Base-by-base conservation (phyloP, 192 early-diverging fungal species). In the Funneliformis mosseae region DNA sequence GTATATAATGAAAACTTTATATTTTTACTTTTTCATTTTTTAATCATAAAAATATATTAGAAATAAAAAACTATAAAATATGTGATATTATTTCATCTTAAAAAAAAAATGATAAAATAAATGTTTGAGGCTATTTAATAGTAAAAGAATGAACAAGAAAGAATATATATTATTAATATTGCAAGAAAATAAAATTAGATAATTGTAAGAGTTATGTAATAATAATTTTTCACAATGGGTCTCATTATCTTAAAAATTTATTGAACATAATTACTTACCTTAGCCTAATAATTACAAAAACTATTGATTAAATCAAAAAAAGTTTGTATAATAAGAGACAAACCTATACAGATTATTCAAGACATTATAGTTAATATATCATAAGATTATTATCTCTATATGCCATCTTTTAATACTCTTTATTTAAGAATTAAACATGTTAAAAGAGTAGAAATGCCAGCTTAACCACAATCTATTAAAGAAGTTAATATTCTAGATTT, bases 281-380 rank as follows among this genome's bases (percentile, higher is more conserved):
- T 1, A 71, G 12, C 8, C 38, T 42, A 71, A 3, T 42, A 38
- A 38, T 42, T 33, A 3, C 28, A 43, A 71, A 16, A 42, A 33
- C 0, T 33, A 33, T 33, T 3, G 3, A 3, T 33, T 3, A 33
- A 33, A 33, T 33, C 33, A 33, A 33, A 48, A 2, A 48, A 12
- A 48, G 10, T 4, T 50, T 4, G 14, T 3, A 16, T 1, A 72
- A 72, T 9, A 72, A 72, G 5, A 2, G 18, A 72, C 1, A 7
- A 23, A 23, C 70, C 70, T 12, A 16, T 38, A 45, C 33, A 72
- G 43, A 72, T 72, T 4, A 72, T 72, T 42, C 41, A 72, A 72
- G 16, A 12, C 3, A 45, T 16, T 42, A 45, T 3, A 7, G 41
- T 21, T n/a, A 72, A 45, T 72, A n/a, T 38, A 9, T 18, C 23